Evolutionary conservation across 1,284 basidiomycete species (phyloP).

Genomic region (Marasmius tenuissimus): DNA sequence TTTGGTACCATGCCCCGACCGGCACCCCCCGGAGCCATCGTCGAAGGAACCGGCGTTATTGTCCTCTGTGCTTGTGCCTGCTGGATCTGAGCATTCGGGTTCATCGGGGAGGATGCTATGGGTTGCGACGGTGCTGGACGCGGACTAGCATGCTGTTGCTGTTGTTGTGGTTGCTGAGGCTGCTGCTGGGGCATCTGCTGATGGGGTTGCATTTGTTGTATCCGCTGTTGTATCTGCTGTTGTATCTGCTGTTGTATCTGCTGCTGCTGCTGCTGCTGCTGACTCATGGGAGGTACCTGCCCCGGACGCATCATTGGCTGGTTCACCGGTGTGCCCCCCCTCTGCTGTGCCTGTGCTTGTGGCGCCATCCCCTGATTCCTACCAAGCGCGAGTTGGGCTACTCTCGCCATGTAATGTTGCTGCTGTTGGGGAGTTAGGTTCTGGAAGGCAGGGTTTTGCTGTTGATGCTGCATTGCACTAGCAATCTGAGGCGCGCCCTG

Average conservation of each 20-base stretch:
- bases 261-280: conserved; percentile 9
- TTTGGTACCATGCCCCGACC: conserved; percentile 19
- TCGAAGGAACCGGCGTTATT: conserved; percentile 6
- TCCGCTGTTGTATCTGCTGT: conserved; percentile 16
- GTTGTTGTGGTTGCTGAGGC: conserved; percentile 21
- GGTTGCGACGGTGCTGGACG: conserved; percentile 19
- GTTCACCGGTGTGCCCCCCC: neutral
- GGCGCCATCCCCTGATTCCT: neutral
- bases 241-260: conserved; percentile 15
- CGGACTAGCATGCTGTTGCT: conserved; percentile 18
- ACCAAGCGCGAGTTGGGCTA: neutral
- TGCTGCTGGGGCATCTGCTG: conserved; percentile 8
- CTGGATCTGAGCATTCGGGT: neutral
- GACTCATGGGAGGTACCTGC: neutral
- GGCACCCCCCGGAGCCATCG: neutral
- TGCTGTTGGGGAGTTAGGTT: neutral
- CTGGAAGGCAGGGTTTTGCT: neutral
- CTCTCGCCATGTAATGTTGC: neutral
- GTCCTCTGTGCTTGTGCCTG: conserved; percentile 9
- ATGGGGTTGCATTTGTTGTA: conserved; percentile 21
- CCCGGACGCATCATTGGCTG: neutral
- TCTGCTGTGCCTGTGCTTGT: conserved; percentile 21
- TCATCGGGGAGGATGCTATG: conserved; percentile 12
- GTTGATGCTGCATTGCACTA: too few species aligned
- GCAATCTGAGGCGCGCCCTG: neutral